Evolutionary conservation across 2,329 filamentous ascomycete genomes (phyloP).

Genomic region (Epichloe elymi): DNA sequence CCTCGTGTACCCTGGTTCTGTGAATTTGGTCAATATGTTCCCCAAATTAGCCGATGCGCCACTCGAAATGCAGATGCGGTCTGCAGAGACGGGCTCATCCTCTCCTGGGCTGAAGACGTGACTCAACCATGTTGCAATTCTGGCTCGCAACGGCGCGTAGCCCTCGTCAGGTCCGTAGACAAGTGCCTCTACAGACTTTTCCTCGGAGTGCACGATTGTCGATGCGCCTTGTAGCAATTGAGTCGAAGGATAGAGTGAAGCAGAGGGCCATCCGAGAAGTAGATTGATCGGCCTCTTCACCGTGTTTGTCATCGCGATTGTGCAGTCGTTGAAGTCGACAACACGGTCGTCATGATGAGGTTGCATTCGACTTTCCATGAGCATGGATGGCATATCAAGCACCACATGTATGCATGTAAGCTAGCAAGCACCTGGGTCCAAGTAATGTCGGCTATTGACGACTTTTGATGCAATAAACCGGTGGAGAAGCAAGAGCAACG

Average conservation of each 20-base stretch:
- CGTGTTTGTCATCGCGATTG: neutral
- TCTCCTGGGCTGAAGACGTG: slow-evolving; percentile 10
- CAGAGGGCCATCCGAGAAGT: slow-evolving; percentile 54
- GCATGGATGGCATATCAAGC: too few relatives aligned
- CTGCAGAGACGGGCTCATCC: slow-evolving; percentile 10
- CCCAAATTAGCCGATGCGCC: slow-evolving; percentile 77
- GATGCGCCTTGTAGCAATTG: slow-evolving; percentile 24
- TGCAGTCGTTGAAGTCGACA: neutral
- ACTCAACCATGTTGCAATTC: slow-evolving; percentile 58
- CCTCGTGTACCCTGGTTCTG: slow-evolving; percentile 62
- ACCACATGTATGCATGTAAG: too few relatives aligned
- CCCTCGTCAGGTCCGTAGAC: slow-evolving; percentile 72
- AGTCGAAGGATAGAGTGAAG: slow-evolving; percentile 39
- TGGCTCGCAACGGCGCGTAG: slow-evolving; percentile 52
- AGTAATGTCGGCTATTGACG: too few relatives aligned
- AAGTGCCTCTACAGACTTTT: slow-evolving; percentile 23
- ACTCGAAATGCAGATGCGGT: slow-evolving; percentile 66
- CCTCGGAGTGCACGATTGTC: slow-evolving; percentile 43
- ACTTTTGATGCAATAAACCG: too few relatives aligned
- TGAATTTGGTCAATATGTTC: slow-evolving; percentile 64
- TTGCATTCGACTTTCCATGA: neutral
- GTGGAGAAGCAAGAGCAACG: too few relatives aligned
- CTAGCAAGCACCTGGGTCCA: too few relatives aligned
- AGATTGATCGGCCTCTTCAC: slow-evolving; percentile 42
- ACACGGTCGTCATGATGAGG: neutral